These are phyloP conservation scores for Melampsora americana DNA, from an alignment of 1,284 basidiomycete species.

Conservation along the genomic window DNA sequence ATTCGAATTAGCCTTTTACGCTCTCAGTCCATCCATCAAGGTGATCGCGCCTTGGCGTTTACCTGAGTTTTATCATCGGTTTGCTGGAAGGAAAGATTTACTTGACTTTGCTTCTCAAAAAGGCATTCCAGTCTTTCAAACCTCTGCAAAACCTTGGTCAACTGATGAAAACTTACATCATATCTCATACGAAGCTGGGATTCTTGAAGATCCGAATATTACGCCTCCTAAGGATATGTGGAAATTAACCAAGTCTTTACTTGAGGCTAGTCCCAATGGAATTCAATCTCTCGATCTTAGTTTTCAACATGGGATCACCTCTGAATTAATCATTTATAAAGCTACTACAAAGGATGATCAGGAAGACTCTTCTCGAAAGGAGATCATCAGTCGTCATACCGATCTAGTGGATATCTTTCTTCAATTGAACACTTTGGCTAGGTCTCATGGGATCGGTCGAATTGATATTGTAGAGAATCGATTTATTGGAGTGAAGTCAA, in stretches of 20 bases:
- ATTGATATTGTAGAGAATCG: no score
- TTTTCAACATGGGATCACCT: slow-evolving; percentile 70
- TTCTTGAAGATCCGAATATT: slow-evolving; percentile 92
- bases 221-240: slow-evolving; percentile 99
- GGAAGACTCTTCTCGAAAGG: slow-evolving; percentile 54
- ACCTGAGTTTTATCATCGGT: slow-evolving; percentile 95
- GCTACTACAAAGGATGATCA: slow-evolving; percentile 30
- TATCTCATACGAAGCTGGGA: slow-evolving; percentile 98
- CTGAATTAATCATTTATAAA: slow-evolving; percentile 44
- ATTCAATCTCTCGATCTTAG: slow-evolving; percentile 77
- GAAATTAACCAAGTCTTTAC: slow-evolving; percentile 86
- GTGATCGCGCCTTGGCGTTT: slow-evolving; percentile 97
- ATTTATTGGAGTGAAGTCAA: slow-evolving; percentile 97
- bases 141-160: slow-evolving; percentile 96
- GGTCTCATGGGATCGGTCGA: slow-evolving; percentile 91
- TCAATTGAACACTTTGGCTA: slow-evolving; percentile 81
- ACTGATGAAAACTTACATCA: slow-evolving; percentile 97
- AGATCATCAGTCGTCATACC: slow-evolving; percentile 63
- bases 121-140: slow-evolving; percentile 89
- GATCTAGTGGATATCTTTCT: slow-evolving; percentile 96
- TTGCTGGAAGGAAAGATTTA: slow-evolving; percentile 88
- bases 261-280: slow-evolving; percentile 69
- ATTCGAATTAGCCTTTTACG: slow-evolving; percentile 99
- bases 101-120: slow-evolving; percentile 85
- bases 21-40: slow-evolving; percentile 96